Conservation (phyloP, 2,329 filamentous ascomycete species). For the Onygenales sp. region DNA sequence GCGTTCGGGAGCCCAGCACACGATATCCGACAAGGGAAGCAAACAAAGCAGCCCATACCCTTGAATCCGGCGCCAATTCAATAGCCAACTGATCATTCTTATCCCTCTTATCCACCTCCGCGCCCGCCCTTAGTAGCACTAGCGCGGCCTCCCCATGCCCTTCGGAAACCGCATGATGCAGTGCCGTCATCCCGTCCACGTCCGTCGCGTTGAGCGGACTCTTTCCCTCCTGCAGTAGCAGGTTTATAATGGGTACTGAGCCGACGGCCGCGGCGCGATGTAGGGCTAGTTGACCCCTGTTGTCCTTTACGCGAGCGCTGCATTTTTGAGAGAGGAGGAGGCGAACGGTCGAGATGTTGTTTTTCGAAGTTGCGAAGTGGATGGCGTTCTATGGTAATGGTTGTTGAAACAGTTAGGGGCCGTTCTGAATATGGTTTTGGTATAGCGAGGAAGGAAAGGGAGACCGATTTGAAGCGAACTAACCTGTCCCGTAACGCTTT, state of each 20-base stretch:
- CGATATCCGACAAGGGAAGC: background rate
- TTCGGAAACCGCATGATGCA: slow-evolving; percentile 63
- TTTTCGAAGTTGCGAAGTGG: slow-evolving; percentile 86
- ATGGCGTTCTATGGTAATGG: slow-evolving; percentile 57
- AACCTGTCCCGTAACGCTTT: slow-evolving; percentile 36
- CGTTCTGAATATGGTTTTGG: background rate
- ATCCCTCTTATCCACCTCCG: slow-evolving; percentile 71
- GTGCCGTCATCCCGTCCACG: slow-evolving; percentile 69
- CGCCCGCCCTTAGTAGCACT: slow-evolving; percentile 71
- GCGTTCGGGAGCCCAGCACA: background rate
- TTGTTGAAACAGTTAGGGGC: background rate
- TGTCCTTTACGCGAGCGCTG: slow-evolving; percentile 71
- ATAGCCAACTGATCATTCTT: slow-evolving; percentile 61
- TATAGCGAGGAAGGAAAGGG: background rate
- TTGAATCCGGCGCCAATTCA: slow-evolving; percentile 75
- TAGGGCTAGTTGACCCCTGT: slow-evolving; percentile 77
- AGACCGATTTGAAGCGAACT: background rate
- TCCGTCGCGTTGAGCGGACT: slow-evolving; percentile 82
- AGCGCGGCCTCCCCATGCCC: slow-evolving; percentile 73
- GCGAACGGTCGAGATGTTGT: slow-evolving; percentile 70
- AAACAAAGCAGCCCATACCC: slow-evolving; percentile 44
- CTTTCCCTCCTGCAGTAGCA: slow-evolving; percentile 62
- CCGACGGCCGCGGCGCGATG: slow-evolving; percentile 88
- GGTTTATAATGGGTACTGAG: slow-evolving; percentile 73
- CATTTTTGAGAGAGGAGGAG: slow-evolving; percentile 68